Evolutionary conservation across 1,284 basidiomycete species (phyloP).

Genomic region (Austroboletus rostrupii): DNA sequence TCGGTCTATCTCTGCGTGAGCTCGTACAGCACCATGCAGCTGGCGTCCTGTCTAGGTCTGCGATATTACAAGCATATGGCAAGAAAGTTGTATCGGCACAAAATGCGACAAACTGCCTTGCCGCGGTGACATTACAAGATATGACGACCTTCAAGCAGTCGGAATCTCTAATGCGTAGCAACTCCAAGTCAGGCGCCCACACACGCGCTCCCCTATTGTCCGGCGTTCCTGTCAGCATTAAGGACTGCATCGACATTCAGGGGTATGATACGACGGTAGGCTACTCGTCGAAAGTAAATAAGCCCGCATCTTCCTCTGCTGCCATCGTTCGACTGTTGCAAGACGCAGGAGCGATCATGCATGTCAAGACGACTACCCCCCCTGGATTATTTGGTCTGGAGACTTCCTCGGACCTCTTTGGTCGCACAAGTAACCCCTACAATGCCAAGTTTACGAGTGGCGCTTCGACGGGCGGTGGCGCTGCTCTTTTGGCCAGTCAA

Average conservation of each 20-base stretch:
- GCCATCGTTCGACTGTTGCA: constrained; percentile 43
- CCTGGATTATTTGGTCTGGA: constrained; percentile 55
- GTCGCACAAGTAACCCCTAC: constrained; percentile 45
- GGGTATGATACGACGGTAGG: constrained; percentile 50
- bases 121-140: constrained; percentile 19
- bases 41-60: constrained; percentile 19
- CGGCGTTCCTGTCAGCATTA: constrained; percentile 32
- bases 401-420: constrained; percentile 52
- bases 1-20: constrained; percentile 25
- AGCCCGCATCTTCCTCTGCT: constrained; percentile 34
- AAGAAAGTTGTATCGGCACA: constrained; percentile 33
- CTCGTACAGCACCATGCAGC: constrained; percentile 21
- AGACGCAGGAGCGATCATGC: constrained; percentile 46
- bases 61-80: constrained; percentile 29
- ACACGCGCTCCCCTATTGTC: constrained; percentile 16
- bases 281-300: constrained; percentile 39
- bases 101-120: constrained; percentile 31
- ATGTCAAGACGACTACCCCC: constrained; percentile 49
- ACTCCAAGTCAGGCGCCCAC: background rate
- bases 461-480: constrained; percentile 48
- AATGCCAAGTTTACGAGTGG: constrained; percentile 39
- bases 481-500: constrained; percentile 41
- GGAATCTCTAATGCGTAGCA: background rate
- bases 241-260: constrained; percentile 36
- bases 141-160: background rate